These are phyloP conservation scores for Eimeria falciformis DNA, from an alignment of 169 alveolate species.

Conservation along the genomic window DNA sequence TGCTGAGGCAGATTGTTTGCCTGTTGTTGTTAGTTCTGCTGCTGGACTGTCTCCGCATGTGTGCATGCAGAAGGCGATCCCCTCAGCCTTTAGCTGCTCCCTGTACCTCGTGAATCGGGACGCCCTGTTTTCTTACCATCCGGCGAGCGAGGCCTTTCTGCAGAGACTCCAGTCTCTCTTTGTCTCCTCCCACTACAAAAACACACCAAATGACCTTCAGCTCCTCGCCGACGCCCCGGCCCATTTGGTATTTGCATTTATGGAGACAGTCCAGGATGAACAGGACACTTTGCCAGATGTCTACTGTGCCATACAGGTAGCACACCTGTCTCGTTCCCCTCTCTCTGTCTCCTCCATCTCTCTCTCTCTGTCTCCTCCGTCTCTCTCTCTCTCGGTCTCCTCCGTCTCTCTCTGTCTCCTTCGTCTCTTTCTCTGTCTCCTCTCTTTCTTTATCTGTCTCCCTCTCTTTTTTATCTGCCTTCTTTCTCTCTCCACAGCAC, in stretches of 20 bases:
- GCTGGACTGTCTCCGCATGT: too few relatives aligned
- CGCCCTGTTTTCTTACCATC: slow-evolving; percentile 97
- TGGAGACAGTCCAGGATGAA: slow-evolving; percentile 80
- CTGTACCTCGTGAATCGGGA: slow-evolving; percentile 97
- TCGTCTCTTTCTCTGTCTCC: too few relatives aligned
- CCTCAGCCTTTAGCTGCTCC: slow-evolving; percentile 96
- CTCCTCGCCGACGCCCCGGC: slow-evolving; percentile 99
- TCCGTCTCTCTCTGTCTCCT: too few relatives aligned
- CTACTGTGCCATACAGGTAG: slow-evolving; percentile 90
- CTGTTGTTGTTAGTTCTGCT: not conserved
- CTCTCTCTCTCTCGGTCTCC: too few relatives aligned
- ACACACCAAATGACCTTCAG: slow-evolving; percentile 99
- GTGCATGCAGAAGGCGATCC: slow-evolving; percentile 84
- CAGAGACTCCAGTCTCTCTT: slow-evolving; percentile 96
- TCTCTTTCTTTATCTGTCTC: too few relatives aligned
- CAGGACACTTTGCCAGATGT: slow-evolving; percentile 79
- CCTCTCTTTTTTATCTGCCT: too few relatives aligned
- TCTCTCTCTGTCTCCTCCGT: too few relatives aligned
- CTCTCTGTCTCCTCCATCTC: too few relatives aligned
- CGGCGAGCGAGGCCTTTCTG: slow-evolving; percentile 97
- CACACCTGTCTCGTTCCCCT: too few relatives aligned
- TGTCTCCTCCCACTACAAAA: slow-evolving; percentile 99
- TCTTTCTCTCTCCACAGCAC: too few relatives aligned
- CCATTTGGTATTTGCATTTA: slow-evolving; percentile 96
- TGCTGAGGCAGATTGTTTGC: not conserved